phyloP scores from a whole-genome alignment of 169 alveolate species.

The Eimeria mitis region DNA sequence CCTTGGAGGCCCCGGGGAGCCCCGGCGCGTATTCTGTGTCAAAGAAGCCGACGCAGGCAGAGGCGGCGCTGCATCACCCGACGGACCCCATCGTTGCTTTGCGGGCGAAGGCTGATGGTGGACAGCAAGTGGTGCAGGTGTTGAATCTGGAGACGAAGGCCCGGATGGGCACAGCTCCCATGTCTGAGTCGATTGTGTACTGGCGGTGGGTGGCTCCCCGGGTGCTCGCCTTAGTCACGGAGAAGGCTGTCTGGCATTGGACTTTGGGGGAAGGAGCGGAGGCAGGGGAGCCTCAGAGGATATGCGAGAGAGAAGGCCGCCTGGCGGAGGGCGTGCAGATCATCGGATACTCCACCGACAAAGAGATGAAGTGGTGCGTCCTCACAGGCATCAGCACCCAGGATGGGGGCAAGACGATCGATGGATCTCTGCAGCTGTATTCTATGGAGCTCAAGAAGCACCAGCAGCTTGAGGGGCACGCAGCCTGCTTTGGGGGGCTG shows the following conservation, averaged over 20 bases:
- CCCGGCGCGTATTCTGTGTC: slow-evolving; percentile 83
- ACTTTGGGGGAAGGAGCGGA: slow-evolving; percentile 84
- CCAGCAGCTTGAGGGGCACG: slow-evolving; percentile 97
- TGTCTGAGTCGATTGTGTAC: slow-evolving; percentile 94
- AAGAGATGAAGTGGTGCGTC: slow-evolving; percentile 94
- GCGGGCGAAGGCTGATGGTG: slow-evolving; percentile 89
- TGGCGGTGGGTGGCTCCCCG: slow-evolving; percentile 97
- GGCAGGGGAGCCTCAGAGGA: slow-evolving; percentile 88
- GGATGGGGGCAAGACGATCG: slow-evolving; percentile 93
- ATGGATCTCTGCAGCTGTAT: slow-evolving; percentile 96
- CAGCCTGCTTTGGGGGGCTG: slow-evolving; percentile 95
- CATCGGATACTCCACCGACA: slow-evolving; percentile 87
- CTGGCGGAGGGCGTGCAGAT: slow-evolving; percentile 94
- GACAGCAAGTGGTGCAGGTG: slow-evolving; percentile 92
- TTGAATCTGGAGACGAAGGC: slow-evolving; percentile 95
- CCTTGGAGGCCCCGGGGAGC: slow-evolving; percentile 48
- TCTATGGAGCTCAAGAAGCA: slow-evolving; percentile 90
- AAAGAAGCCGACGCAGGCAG: slow-evolving; percentile 98
- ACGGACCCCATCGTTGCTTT: slow-evolving; percentile 95
- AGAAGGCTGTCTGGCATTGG: slow-evolving; percentile 95
- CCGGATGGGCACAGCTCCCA: slow-evolving; percentile 94
- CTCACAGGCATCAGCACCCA: slow-evolving; percentile 95
- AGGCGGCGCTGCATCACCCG: slow-evolving; percentile 98
- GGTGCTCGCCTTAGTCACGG: slow-evolving; percentile 95
- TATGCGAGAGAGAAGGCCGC: slow-evolving; percentile 94